Evolutionary conservation across 1,139 yeast genomes (phyloP).

Genomic region (Saccharomyces hybrid): DNA sequence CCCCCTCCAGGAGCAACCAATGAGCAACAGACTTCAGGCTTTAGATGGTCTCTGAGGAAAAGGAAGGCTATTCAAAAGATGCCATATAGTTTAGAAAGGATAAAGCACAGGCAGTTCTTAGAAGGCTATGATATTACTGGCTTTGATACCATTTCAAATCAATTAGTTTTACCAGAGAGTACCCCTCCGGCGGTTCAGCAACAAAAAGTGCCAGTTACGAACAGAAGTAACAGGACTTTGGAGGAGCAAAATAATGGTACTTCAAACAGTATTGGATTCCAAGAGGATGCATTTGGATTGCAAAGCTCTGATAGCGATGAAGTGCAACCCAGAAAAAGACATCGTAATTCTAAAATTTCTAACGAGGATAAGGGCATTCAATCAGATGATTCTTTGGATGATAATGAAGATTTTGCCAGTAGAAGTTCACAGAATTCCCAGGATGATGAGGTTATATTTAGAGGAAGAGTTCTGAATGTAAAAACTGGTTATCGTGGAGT

Average conservation of each 20-base stretch:
- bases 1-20: not conserved
- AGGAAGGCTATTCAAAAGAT: constrained; percentile 31
- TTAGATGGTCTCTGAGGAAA: constrained; percentile 20
- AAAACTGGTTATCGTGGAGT: constrained; percentile 29
- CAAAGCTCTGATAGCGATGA: not conserved
- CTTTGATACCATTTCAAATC: constrained; percentile 14
- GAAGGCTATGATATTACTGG: constrained; percentile 25
- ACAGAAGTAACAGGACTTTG: not conserved
- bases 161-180: constrained; percentile 7
- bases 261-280: not conserved
- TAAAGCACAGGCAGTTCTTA: constrained; percentile 26
- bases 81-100: constrained; percentile 31
- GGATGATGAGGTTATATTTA: constrained; percentile 16
- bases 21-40: not conserved
- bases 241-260: not conserved
- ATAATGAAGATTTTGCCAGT: constrained; percentile 1
- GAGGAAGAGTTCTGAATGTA: constrained; percentile 26
- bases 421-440: not conserved
- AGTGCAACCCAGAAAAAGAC: not conserved
- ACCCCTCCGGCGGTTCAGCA: not conserved
- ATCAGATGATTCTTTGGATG: not conserved
- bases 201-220: not conserved
- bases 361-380: not conserved
- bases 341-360: not conserved
- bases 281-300: not conserved